phyloP scores from a whole-genome alignment of 768 basidiomycete species.

The Lentinula raphanica region DNA sequence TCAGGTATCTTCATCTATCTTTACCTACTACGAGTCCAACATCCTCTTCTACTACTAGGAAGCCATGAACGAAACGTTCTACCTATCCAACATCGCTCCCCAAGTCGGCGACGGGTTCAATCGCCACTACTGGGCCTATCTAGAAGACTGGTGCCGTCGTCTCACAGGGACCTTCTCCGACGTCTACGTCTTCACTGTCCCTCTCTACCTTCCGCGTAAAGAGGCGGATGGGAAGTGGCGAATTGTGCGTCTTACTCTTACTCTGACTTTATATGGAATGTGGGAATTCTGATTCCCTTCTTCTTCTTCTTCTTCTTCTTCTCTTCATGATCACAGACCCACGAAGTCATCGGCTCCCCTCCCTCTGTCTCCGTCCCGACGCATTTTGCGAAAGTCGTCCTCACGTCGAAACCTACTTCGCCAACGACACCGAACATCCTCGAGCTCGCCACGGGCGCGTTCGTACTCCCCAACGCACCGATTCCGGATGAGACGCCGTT shows the following conservation, averaged over 20 bases:
- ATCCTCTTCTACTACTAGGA: no score
- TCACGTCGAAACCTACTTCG: conserved; percentile 70
- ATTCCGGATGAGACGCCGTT: conserved; percentile 84
- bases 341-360: conserved; percentile 93
- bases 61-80: conserved; percentile 96
- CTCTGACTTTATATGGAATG: background rate
- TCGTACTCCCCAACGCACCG: conserved; percentile 90
- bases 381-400: conserved; percentile 95
- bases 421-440: conserved; percentile 63
- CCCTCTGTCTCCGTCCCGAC: conserved; percentile 92
- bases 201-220: conserved; percentile 86
- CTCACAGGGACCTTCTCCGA: conserved; percentile 86
- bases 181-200: conserved; percentile 96
- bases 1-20: conserved; percentile 44
- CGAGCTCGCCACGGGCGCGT: conserved; percentile 87
- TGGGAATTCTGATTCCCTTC: background rate
- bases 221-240: conserved; percentile 92
- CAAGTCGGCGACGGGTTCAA: conserved; percentile 99
- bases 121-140: conserved; percentile 95
- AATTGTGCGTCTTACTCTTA: conserved; percentile 59
- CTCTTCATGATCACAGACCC: no score
- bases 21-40: no score
- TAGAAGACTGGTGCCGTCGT: conserved; percentile 92
- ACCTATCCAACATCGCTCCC: conserved; percentile 93
- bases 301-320: no score